Evolutionary conservation across 148 eudicot genomes (phyloP).

Genomic region (Persicaria maculosa): DNA sequence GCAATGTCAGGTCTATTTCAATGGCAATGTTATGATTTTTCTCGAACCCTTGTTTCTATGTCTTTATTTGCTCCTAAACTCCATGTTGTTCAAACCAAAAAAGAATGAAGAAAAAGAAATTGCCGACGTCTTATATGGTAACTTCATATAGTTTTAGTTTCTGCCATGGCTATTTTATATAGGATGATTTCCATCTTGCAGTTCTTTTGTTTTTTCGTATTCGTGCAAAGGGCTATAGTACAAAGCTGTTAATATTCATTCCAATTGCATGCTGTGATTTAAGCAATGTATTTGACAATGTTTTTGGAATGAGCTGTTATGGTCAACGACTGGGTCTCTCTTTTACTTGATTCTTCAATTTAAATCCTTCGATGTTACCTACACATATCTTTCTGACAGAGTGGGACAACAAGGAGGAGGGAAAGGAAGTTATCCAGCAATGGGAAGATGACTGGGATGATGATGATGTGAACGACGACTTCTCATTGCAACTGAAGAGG

Average conservation of each 20-base stretch:
- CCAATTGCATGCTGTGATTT: not conserved
- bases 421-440: constrained; percentile 68
- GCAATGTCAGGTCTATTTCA: not conserved
- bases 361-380: not conserved
- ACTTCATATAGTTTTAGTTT: too few relatives aligned
- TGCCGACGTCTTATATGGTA: too few relatives aligned
- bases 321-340: not conserved
- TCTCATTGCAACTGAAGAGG: constrained; percentile 68
- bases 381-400: constrained; percentile 27
- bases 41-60: too few relatives aligned
- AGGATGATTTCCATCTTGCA: not conserved
- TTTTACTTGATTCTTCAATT: not conserved
- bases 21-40: not conserved
- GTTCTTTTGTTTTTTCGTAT: too few relatives aligned
- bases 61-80: not conserved
- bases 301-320: not conserved
- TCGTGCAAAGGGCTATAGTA: not conserved
- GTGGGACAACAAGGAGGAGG: constrained; percentile 70
- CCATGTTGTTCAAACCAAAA: not conserved
- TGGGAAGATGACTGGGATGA: constrained; percentile 97
- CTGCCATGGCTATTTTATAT: not conserved
- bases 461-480: constrained; percentile 79
- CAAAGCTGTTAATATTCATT: not conserved
- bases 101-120: not conserved
- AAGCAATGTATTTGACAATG: not conserved